These are phyloP conservation scores for Synchytrium microbalum DNA, from an alignment of 371 early-diverging fungal species.

Conservation along the genomic window DNA sequence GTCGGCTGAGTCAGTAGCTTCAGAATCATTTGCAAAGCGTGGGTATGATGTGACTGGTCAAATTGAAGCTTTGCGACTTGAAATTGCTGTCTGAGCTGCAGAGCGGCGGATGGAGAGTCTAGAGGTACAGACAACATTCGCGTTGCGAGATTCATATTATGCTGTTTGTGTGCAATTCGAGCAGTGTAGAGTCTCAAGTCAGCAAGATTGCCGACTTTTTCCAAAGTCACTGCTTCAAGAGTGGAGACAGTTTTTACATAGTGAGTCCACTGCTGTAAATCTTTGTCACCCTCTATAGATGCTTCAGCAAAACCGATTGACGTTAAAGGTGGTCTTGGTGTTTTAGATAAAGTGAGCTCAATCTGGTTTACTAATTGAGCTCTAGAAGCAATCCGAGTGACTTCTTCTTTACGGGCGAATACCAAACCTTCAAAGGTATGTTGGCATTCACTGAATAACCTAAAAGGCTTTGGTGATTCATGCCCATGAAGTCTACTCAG, in stretches of 20 bases:
- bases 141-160: neutral
- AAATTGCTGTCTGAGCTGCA: neutral
- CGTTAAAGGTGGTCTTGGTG: too few relatives aligned
- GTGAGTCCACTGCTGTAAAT: neutral
- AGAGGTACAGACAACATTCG: neutral
- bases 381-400: neutral
- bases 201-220: neutral
- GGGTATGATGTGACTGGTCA: neutral
- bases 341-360: neutral
- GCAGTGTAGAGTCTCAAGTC: neutral
- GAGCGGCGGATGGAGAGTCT: neutral
- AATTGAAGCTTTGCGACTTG: neutral
- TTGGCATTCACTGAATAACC: neutral
- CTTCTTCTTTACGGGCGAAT: neutral
- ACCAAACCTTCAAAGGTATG: neutral
- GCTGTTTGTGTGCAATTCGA: neutral
- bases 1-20: neutral
- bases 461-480: too few relatives aligned
- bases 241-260: neutral
- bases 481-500: neutral
- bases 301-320: neutral
- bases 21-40: neutral
- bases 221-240: neutral
- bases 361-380: neutral
- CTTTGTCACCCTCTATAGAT: neutral